Base-by-base conservation (phyloP, 805 yeast species). In the Ogataea pignaliae region DNA sequence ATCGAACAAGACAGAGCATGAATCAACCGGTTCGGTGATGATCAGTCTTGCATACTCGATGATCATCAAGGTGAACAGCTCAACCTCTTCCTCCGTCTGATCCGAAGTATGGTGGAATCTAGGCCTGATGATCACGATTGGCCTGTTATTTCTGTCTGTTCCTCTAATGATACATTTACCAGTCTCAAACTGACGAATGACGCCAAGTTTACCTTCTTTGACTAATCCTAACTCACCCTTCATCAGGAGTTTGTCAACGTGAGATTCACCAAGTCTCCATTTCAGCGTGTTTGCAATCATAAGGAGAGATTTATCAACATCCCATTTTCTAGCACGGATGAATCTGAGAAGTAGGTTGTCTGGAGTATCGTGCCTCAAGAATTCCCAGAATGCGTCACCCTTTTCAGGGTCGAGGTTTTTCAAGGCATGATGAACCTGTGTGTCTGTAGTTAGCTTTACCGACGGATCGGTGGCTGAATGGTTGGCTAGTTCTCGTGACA, bases 241-340 rank as follows among this genome's bases (percentile, higher is more conserved):
- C 37, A 66, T 58, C n/a, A 87, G 55, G 50, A 88, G 59, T 13
- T 75, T 66, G 55, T 87, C 88, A 29, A 83, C 80, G 8, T 78
- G 69, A 44, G 73, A 72, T 48, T 78, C 85, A 35, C 73, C 71
- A 13, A 69, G 50, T 59, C 97, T 79, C 96, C 97, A 90, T 48
- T 76, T 71, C 52, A 88, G 61, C 6, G 95, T 82, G 48, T 75
- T 71, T n/a, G 83, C 72, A 40, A 88, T 57, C 95, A 89, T 88
- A 16, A 70, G 69, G 44, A 86, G 60, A 0, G 88, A 73, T 56
- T 81, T 78, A 53, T 79, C 83, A 17, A 81, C 72, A 51, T 85
- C 79, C 83, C 88, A 88, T 66, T 88, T 88, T 66, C 97, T 81
- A 33, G 97, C 97, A 54, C 96, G 75, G 21, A 87, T 65, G 56